phyloP scores from a whole-genome alignment of 2,329 filamentous ascomycete species.

The Cladophialophora yegresii region DNA sequence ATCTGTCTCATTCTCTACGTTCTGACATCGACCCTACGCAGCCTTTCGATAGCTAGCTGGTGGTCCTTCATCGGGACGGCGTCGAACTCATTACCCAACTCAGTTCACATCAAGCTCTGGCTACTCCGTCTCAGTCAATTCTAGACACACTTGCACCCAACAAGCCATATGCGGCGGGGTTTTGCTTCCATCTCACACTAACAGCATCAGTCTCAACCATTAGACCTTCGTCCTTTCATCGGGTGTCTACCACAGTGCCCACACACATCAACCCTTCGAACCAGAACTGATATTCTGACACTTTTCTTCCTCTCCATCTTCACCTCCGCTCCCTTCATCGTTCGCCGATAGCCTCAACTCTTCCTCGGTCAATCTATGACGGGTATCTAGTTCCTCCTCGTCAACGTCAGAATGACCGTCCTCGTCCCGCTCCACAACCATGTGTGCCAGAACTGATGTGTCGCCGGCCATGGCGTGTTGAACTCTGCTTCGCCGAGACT shows the following conservation, averaged over 20 bases:
- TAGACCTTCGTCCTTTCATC: background rate
- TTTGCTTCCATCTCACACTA: background rate
- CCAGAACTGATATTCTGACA: background rate
- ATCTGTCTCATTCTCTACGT: too few species aligned
- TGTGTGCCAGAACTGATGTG: background rate
- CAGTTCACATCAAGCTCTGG: background rate
- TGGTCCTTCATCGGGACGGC: too few species aligned
- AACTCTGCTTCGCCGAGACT: background rate
- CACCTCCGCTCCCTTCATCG: background rate
- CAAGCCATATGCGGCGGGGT: background rate
- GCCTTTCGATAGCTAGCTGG: too few species aligned
- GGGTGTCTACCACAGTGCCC: background rate
- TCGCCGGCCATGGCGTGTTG: background rate
- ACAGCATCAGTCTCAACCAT: background rate
- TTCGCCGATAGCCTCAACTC: constrained; percentile 52
- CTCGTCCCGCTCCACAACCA: background rate
- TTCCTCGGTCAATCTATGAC: constrained; percentile 52
- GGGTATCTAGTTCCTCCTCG: constrained; percentile 17
- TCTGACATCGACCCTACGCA: too few species aligned
- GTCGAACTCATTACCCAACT: too few species aligned
- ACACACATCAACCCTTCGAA: background rate
- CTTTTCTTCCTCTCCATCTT: background rate
- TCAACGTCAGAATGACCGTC: constrained; percentile 15
- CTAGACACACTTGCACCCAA: background rate
- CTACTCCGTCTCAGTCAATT: background rate